Base-by-base conservation (phyloP, 2,329 filamentous ascomycete genomes). In the Arthrobotrys entomopaga region DNA sequence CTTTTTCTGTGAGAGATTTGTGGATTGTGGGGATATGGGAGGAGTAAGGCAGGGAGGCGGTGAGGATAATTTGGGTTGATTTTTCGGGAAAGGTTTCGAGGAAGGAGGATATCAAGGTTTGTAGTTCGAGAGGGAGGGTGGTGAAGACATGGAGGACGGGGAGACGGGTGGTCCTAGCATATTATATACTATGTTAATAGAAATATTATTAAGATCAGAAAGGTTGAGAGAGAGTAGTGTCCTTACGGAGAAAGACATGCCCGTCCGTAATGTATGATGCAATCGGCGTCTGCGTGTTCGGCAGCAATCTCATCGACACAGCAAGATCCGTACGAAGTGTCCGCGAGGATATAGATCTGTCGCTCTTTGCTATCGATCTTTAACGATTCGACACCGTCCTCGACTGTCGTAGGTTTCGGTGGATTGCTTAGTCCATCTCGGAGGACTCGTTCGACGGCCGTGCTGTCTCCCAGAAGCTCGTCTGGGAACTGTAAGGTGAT, bases 231-330 rank as follows among this genome's bases (percentile, higher is more conserved):
- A 20, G n/a, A 6, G n/a, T n/a, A 19, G 16, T 83, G 65, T 10
- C 91, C 91, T 0, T 94, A 96, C 0, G 94, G 94, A 6, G 93
- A 97, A 22, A 99, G 85, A 80, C 95, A 99, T 0, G 94, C 90
- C 60, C 95, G 86, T 2, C 95, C 95, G 79, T 98, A 99, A 81
- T 99, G 95, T 13, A 99, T 90, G 0, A 98, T 91, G 0, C 93
- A 91, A 75, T 98, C 90, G 5, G 95, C 93, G 79, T 92, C 87
- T 15, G 92, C 90, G 81, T 99, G 95, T 81, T 99, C 93, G 1
- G 95, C 95, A 0, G 95, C 95, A 46, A 98, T 90, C 83, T 99
- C 95, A 79, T 99, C 95, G 16, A 98, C 93, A 79, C 95, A 99
- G 82, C 95, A 99, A 0, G 94, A 90, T 72, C 95, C 96, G 82